Percentiles rank a stretch among this genome's conserved stretches.
These are phyloP conservation scores for Cladosporium sp. DNA, from an alignment of 2,329 filamentous ascomycete species.

Conservation along the genomic window DNA sequence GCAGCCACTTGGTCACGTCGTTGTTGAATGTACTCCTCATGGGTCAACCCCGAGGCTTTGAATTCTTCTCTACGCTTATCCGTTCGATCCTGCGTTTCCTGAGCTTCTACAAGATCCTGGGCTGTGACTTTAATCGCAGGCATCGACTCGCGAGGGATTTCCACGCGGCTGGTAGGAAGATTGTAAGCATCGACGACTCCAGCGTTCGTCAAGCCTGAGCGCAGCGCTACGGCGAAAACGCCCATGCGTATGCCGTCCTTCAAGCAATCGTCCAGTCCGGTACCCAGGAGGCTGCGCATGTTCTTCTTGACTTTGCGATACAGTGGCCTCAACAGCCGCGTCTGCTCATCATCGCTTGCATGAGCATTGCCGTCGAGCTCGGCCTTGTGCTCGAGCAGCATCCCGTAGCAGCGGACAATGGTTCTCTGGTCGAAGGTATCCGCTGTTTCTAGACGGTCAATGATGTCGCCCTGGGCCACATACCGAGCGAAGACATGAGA, in stretches of 20 bases:
- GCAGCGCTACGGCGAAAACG: not conserved
- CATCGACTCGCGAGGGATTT: not conserved
- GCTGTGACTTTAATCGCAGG: not conserved
- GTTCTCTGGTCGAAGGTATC: not conserved
- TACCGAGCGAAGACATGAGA: not conserved
- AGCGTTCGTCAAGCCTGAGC: not conserved
- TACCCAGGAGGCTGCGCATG: slow-evolving; percentile 10
- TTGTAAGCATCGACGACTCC: not conserved
- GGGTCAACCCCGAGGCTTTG: not conserved
- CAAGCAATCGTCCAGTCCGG: not conserved
- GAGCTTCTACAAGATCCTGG: not conserved
- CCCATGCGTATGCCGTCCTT: not conserved
- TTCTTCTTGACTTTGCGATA: slow-evolving; percentile 7
- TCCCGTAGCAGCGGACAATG: not conserved
- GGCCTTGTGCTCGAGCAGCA: not conserved
- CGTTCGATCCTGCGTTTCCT: not conserved
- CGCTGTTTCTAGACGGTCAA: not conserved
- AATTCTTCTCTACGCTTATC: no score
- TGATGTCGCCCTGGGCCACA: not conserved
- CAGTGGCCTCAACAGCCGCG: slow-evolving; percentile 9
- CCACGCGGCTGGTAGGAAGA: not conserved
- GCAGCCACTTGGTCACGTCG: not conserved
- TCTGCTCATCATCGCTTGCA: slow-evolving; percentile 17
- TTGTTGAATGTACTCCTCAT: not conserved
- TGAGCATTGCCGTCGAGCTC: slow-evolving; percentile 17